Evolutionary conservation across 495 filamentous ascomycete genomes (phyloP).

Genomic region (Penicillium silybi): DNA sequence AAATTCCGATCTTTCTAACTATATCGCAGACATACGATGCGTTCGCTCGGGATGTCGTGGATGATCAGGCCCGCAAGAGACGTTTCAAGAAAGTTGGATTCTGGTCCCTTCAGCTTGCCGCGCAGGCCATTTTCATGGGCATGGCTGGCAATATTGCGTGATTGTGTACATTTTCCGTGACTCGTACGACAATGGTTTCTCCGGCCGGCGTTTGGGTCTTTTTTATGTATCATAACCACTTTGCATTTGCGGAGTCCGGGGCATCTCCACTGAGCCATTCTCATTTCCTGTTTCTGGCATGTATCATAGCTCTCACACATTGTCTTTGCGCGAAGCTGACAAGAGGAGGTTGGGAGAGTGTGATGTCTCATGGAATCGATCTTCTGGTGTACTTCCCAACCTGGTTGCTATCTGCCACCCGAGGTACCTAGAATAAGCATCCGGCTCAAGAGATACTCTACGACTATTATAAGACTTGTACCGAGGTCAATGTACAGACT

Average conservation of each 20-base stretch:
- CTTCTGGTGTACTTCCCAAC: neutral
- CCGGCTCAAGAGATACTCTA: neutral
- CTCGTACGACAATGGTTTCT: neutral
- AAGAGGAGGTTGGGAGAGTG: neutral
- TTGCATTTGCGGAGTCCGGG: constrained; percentile 16
- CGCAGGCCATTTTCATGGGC: constrained; percentile 92
- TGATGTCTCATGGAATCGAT: neutral
- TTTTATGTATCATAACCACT: constrained; percentile 17
- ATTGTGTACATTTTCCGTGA: constrained; percentile 27
- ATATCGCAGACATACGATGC: constrained; percentile 70
- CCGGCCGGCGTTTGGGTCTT: constrained; percentile 11
- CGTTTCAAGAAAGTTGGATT: constrained; percentile 94
- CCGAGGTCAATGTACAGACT: neutral
- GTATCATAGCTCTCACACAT: neutral
- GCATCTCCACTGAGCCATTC: constrained; percentile 3
- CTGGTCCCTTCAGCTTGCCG: constrained; percentile 87
- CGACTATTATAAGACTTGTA: neutral
- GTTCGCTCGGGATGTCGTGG: constrained; percentile 82
- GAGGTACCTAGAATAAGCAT: neutral
- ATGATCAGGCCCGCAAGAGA: constrained; percentile 76
- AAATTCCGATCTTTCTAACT: constrained; percentile 3
- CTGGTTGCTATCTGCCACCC: neutral
- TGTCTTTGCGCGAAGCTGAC: neutral
- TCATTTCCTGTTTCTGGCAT: neutral
- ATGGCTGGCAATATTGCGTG: constrained; percentile 82